These are phyloP conservation scores for Teratosphaeria gauchensis DNA, from an alignment of 2,329 filamentous ascomycete species.

Conservation along the genomic window DNA sequence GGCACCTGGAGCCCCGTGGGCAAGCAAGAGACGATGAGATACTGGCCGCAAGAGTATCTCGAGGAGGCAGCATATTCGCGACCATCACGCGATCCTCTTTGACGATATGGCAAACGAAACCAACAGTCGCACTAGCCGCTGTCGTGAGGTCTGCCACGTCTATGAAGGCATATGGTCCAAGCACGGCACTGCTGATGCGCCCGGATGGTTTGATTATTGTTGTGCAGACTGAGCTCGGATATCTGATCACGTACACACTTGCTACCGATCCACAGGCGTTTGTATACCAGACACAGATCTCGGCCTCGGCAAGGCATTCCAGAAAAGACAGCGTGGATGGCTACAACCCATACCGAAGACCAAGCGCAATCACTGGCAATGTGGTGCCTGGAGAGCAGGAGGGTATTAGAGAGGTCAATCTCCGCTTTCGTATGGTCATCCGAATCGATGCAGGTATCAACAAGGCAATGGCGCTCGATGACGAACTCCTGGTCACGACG, in stretches of 20 bases:
- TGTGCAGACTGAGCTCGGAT: constrained; percentile 75
- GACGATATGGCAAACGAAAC: constrained; percentile 94
- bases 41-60: constrained; percentile 64
- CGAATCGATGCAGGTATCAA: constrained; percentile 94
- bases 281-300: constrained; percentile 77
- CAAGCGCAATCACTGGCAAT: constrained; percentile 20
- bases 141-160: constrained; percentile 75
- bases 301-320: constrained; percentile 39
- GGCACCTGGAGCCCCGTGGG: not conserved
- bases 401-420: constrained; percentile 74
- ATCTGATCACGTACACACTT: constrained; percentile 88
- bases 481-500: constrained; percentile 87
- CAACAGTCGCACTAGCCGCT: constrained; percentile 76
- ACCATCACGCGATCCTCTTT: constrained; percentile 77
- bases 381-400: constrained; percentile 68
- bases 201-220: constrained; percentile 90
- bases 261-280: constrained; percentile 72
- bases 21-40: constrained; percentile 36
- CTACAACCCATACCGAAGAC: constrained; percentile 17
- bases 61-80: constrained; percentile 74
- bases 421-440: constrained; percentile 95
- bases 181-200: constrained; percentile 73
- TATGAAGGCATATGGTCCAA: constrained; percentile 71
- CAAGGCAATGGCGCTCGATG: constrained; percentile 77
- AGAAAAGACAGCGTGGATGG: constrained; percentile 41